Base-by-base conservation (phyloP, 2,329 filamentous ascomycete species). In the Ramularia endophylla region DNA sequence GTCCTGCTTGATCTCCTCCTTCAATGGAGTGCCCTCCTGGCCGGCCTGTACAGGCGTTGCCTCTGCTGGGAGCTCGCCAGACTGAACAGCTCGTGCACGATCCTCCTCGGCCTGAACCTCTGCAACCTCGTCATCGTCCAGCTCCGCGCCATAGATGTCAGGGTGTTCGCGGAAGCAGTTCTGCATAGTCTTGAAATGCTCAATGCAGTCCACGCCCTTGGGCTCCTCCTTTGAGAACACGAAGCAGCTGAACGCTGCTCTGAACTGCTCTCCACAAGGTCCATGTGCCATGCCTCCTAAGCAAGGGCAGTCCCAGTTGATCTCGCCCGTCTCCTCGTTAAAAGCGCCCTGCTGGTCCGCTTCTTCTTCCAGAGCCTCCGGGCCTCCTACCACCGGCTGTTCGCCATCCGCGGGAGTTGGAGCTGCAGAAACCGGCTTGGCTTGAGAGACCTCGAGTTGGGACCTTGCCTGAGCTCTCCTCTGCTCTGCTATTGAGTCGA, bases 251-350 rank as follows among this genome's bases (percentile, higher is more conserved):
- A 98, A 98, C 0, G 92, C 92, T 17, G 82, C 81, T 72, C 83
- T 88, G 77, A 98, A 98, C 60, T 97, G 82, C 63, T 94, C 87
- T 35, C 92, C 92, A 63, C 92, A 98, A 40, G 92, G 92, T 0
- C 92, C 92, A 61, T 95, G 71, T 6, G 92, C 92, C 92, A 98
- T 98, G 39, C 92, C 92, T 36, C 92, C 92, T 25, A 98, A 72
- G 65, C 92, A 98, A 12, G 92, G 92, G 67, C 92, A 98, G 64
- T 97, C 92, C 92, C 92, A 98, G 74, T 98, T 98, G 69, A 98
- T 98, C 75, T 98, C 92, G 55, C 92, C 92, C 8, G 92, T 98
- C 71, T 97, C 92, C 2, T 89, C 88, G 67, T 98, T 94, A 72
- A 97, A 98, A 1, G 92, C 92, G 41, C 87, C 92, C 66, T 97